These are phyloP conservation scores for Psilocybe azurescens DNA, from an alignment of 768 basidiomycete species.

Conservation along the genomic window DNA sequence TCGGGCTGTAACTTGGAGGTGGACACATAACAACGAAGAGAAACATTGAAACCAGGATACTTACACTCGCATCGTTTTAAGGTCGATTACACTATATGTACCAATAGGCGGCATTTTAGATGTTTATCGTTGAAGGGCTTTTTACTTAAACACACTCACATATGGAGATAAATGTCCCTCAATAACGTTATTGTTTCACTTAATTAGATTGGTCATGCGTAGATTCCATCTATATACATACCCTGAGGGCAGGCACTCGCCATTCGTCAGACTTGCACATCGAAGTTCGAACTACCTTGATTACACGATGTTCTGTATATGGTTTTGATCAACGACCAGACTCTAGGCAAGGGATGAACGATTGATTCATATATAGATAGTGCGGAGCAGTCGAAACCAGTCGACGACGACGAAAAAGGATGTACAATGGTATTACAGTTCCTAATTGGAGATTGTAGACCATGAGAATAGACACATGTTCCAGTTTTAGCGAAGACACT, in stretches of 20 bases:
- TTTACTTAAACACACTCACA: not conserved
- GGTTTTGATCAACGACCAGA: not conserved
- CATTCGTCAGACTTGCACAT: too few species aligned
- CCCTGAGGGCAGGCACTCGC: too few species aligned
- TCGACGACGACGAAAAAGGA: not conserved
- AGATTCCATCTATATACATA: too few species aligned
- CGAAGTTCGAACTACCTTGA: too few species aligned
- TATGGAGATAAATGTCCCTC: not conserved
- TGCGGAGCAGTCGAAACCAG: not conserved
- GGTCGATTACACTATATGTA: not conserved
- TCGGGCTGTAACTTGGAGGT: too few species aligned
- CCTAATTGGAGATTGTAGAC: slow-evolving; percentile 7
- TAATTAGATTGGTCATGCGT: not conserved
- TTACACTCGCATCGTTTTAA: too few species aligned
- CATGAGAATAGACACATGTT: not conserved
- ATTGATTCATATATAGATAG: not conserved
- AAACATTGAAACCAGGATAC: not conserved
- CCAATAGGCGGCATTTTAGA: not conserved
- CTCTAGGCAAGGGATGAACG: not conserved
- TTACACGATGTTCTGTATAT: too few species aligned
- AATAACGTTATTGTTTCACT: not conserved
- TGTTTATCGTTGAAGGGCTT: not conserved
- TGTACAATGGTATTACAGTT: slow-evolving; percentile 3
- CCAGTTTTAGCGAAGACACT: slow-evolving; percentile 17
- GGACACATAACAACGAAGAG: too few species aligned